Percentiles rank a stretch among this genome's conserved stretches.
Conservation (phyloP, 2,329 filamentous ascomycete species). For the Mariannaea sp. region DNA sequence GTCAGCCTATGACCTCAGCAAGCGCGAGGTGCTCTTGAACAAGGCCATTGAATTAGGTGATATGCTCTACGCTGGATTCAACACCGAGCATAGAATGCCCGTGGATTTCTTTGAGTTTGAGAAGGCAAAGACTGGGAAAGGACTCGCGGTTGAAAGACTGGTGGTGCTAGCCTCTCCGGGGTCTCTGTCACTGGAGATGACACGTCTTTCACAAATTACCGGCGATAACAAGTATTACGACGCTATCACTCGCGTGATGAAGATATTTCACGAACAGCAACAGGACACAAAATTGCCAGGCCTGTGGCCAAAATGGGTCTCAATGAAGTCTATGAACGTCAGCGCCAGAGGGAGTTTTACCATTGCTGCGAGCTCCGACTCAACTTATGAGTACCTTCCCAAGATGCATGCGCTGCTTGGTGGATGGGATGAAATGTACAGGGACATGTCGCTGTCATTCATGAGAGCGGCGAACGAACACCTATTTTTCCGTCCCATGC, state of each 20-base stretch:
- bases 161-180: conserved; percentile 56
- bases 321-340: conserved; percentile 58
- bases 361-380: conserved; percentile 60
- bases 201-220: conserved; percentile 73
- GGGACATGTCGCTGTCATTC: conserved; percentile 62
- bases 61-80: conserved; percentile 58
- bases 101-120: conserved; percentile 50
- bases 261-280: conserved; percentile 69
- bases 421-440: conserved; percentile 64
- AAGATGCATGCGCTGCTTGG: conserved; percentile 70
- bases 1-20: conserved; percentile 55
- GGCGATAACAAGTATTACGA: conserved; percentile 76
- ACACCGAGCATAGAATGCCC: conserved; percentile 58
- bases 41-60: conserved; percentile 59
- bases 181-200: conserved; percentile 76
- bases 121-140: conserved; percentile 52
- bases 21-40: conserved; percentile 47
- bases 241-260: conserved; percentile 73
- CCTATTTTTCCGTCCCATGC: conserved; percentile 72
- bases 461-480: conserved; percentile 64
- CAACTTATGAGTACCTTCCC: conserved; percentile 63
- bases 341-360: conserved; percentile 52
- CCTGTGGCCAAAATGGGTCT: conserved; percentile 66
- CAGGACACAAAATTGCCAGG: conserved; percentile 71
- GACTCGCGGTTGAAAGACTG: conserved; percentile 55